Evolutionary conservation across 2,329 filamentous ascomycete species (phyloP).

Genomic region (Talaromyces piceae): DNA sequence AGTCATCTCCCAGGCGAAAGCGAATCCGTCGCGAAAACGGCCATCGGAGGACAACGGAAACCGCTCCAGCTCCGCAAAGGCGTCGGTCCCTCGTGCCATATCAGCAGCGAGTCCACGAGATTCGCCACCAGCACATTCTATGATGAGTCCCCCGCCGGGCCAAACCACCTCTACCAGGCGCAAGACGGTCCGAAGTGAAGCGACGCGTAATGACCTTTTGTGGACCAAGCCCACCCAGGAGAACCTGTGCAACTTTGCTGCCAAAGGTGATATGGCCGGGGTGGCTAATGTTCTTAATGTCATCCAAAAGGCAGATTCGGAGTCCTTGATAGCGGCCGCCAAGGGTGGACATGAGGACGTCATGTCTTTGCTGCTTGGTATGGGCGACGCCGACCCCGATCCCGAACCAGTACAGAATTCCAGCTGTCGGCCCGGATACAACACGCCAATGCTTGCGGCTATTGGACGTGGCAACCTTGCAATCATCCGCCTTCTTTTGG

Average conservation of each 20-base stretch:
- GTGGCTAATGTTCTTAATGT: slow-evolving; percentile 45
- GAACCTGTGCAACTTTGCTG: slow-evolving; percentile 42
- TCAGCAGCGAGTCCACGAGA: slow-evolving; percentile 41
- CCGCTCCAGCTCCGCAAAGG: slow-evolving; percentile 22
- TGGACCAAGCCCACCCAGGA: slow-evolving; percentile 46
- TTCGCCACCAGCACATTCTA: slow-evolving; percentile 32
- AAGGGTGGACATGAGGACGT: slow-evolving; percentile 86
- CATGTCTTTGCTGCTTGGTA: slow-evolving; percentile 66
- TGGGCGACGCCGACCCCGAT: slow-evolving; percentile 61
- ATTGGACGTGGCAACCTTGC: slow-evolving; percentile 83
- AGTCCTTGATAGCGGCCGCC: slow-evolving; percentile 83
- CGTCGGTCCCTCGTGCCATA: slow-evolving; percentile 34
- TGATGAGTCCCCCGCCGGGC: slow-evolving; percentile 35
- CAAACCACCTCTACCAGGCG: slow-evolving; percentile 31
- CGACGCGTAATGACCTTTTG: slow-evolving; percentile 42
- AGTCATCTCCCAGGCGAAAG: slow-evolving; percentile 57
- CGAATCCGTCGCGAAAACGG: slow-evolving; percentile 42
- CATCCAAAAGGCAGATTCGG: slow-evolving; percentile 60
- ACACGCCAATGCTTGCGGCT: slow-evolving; percentile 88
- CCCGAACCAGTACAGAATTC: slow-evolving; percentile 54
- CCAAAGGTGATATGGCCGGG: slow-evolving; percentile 43
- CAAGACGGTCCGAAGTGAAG: slow-evolving; percentile 41
- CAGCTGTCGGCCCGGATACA: slow-evolving; percentile 58
- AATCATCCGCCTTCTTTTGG: slow-evolving; percentile 71
- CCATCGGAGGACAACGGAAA: slow-evolving; percentile 36